Conservation (phyloP, 1,139 yeast species). For the Yamadazyma atmosphaerica region DNA sequence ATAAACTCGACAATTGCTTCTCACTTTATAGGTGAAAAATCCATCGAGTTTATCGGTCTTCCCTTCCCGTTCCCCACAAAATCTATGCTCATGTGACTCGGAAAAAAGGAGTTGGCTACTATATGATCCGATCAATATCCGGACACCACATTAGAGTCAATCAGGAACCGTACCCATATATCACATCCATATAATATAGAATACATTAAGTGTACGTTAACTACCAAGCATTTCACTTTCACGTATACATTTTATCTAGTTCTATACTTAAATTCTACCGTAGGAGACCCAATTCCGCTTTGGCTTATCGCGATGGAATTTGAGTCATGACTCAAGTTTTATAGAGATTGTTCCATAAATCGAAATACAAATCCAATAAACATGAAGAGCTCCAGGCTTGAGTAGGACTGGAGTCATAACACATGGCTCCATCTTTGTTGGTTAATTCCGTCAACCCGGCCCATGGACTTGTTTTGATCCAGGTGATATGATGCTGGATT, state of each 20-base stretch:
- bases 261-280: too few relatives aligned
- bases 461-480: slow-evolving; percentile 82
- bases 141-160: too few relatives aligned
- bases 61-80: slow-evolving; percentile 12
- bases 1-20: too few relatives aligned
- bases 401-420: slow-evolving; percentile 88
- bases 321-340: neutral
- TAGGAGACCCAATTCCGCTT: neutral
- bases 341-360: slow-evolving; percentile 40
- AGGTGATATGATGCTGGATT: slow-evolving; percentile 60
- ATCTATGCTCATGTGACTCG: neutral
- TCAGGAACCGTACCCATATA: too few relatives aligned
- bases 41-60: slow-evolving; percentile 9
- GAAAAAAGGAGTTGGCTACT: neutral
- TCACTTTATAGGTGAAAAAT: slow-evolving; percentile 2
- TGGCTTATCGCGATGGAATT: neutral
- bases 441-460: slow-evolving; percentile 93
- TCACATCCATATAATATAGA: neutral
- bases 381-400: slow-evolving; percentile 97
- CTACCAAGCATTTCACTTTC: too few relatives aligned
- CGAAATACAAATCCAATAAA: slow-evolving; percentile 75
- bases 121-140: too few relatives aligned
- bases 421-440: slow-evolving; percentile 78
- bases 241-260: neutral
- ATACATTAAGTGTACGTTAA: too few relatives aligned